phyloP scores from a whole-genome alignment of 2,329 filamentous ascomycete species.

The Tolypocladium nubicola region DNA sequence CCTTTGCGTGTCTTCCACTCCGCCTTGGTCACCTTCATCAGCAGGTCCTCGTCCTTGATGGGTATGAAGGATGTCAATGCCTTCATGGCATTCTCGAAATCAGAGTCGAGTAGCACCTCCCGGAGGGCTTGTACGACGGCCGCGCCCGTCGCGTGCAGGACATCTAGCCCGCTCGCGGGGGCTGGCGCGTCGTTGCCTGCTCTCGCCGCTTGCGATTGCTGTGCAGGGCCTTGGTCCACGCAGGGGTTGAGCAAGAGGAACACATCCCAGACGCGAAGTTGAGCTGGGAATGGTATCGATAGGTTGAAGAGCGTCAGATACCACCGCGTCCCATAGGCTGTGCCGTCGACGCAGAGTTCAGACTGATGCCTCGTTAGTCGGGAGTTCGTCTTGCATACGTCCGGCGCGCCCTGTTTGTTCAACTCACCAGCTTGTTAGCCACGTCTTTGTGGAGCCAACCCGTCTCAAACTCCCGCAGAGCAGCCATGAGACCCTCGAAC shows the following conservation, averaged over 20 bases:
- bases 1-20: slow-evolving; percentile 65
- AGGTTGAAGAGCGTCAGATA: slow-evolving; percentile 97
- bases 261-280: slow-evolving; percentile 94
- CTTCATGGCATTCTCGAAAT: slow-evolving; percentile 98
- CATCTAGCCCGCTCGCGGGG: slow-evolving; percentile 52
- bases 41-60: slow-evolving; percentile 82
- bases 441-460: slow-evolving; percentile 78
- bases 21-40: slow-evolving; percentile 81
- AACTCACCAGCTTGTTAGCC: slow-evolving; percentile 65
- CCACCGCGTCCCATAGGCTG: slow-evolving; percentile 94
- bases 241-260: slow-evolving; percentile 74
- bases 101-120: slow-evolving; percentile 79
- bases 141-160: slow-evolving; percentile 81
- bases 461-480: slow-evolving; percentile 73
- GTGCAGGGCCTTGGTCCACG: slow-evolving; percentile 4
- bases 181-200: slow-evolving; percentile 3
- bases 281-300: slow-evolving; percentile 85
- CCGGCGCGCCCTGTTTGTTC: background rate
- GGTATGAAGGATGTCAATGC: slow-evolving; percentile 88
- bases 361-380: slow-evolving; percentile 31
- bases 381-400: background rate
- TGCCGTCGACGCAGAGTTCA: slow-evolving; percentile 71
- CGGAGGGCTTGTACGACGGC: slow-evolving; percentile 85
- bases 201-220: background rate
- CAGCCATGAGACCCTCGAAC: slow-evolving; percentile 78